phyloP scores from a whole-genome alignment of 768 basidiomycete genomes.

The Pleurotus pulmonarius region DNA sequence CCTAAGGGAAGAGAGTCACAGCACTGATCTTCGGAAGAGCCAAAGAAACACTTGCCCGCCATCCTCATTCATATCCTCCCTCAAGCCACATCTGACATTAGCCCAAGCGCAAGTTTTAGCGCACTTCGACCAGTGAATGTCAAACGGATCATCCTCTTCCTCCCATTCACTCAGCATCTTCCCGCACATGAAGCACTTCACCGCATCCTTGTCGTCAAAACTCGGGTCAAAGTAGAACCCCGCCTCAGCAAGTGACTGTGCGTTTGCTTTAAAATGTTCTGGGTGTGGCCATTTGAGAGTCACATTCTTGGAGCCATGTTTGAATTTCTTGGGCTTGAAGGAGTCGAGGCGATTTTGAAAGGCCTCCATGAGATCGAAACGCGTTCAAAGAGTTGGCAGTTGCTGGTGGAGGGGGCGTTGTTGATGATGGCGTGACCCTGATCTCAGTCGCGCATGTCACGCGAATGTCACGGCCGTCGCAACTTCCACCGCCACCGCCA shows the following conservation, averaged over 20 bases:
- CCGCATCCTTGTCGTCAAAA: conserved; percentile 66
- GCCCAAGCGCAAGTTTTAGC: conserved; percentile 74
- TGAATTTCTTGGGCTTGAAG: conserved; percentile 65
- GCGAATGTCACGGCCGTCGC: conserved; percentile 17
- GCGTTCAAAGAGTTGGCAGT: no score
- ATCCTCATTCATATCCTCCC: conserved; percentile 49
- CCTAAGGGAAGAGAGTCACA: conserved; percentile 28
- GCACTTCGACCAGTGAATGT: conserved; percentile 76
- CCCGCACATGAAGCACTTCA: conserved; percentile 79
- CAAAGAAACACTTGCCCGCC: conserved; percentile 43
- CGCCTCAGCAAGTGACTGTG: conserved; percentile 75
- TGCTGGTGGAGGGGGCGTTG: no score
- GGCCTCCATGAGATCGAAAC: conserved; percentile 39
- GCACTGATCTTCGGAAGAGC: no score
- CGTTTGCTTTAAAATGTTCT: conserved; percentile 57
- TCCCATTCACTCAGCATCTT: conserved; percentile 87
- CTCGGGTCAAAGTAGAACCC: conserved; percentile 85
- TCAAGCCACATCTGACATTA: conserved; percentile 66
- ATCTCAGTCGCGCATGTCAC: conserved; percentile 27
- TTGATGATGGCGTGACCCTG: background rate
- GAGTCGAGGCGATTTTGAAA: conserved; percentile 61
- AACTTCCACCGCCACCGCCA: conserved; percentile 6
- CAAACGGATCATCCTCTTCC: conserved; percentile 77
- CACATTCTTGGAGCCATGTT: conserved; percentile 20
- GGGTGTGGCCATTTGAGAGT: conserved; percentile 82